Percentiles rank a stretch among this genome's conserved stretches.
Evolutionary conservation across 495 filamentous ascomycete species (phyloP).

Genomic region (Pseudomonodictys pantanalensis): DNA sequence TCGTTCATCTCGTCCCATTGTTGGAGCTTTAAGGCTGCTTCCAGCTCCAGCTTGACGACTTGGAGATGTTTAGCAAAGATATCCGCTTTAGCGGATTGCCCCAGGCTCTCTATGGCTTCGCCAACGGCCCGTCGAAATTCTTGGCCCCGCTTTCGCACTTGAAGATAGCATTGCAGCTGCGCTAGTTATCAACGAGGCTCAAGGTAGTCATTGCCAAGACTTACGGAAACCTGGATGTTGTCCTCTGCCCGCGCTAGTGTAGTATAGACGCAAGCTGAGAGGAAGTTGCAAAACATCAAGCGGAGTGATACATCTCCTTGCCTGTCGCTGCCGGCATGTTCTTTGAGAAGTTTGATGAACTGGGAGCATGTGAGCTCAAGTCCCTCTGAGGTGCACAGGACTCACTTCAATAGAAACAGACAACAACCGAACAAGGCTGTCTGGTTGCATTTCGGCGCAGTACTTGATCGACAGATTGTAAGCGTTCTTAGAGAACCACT

Average conservation of each 20-base stretch:
- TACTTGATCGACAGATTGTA: slow-evolving; percentile 71
- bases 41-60: slow-evolving; percentile 70
- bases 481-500: slow-evolving; percentile 77
- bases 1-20: slow-evolving; percentile 63
- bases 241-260: slow-evolving; percentile 65
- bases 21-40: slow-evolving; percentile 64
- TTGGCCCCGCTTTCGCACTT: slow-evolving; percentile 54
- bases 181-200: slow-evolving; percentile 8
- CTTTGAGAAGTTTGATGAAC: slow-evolving; percentile 60
- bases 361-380: slow-evolving; percentile 25
- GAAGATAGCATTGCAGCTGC: slow-evolving; percentile 56
- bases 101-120: slow-evolving; percentile 37
- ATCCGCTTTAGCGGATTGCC: slow-evolving; percentile 49
- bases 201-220: slow-evolving; percentile 18
- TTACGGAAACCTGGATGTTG: slow-evolving; percentile 47
- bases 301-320: slow-evolving; percentile 55
- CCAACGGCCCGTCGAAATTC: slow-evolving; percentile 50
- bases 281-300: slow-evolving; percentile 65
- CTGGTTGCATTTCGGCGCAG: slow-evolving; percentile 53
- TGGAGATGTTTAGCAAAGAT: slow-evolving; percentile 59
- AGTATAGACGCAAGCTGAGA: slow-evolving; percentile 57
- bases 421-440: slow-evolving; percentile 55
- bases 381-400: not conserved
- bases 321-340: slow-evolving; percentile 45
- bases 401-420: slow-evolving; percentile 52